Evolutionary conservation across 2,329 filamentous ascomycete genomes (phyloP), one percentile per base, ranked within the genome.

Genomic region (Apiospora malaysiana): DNA sequence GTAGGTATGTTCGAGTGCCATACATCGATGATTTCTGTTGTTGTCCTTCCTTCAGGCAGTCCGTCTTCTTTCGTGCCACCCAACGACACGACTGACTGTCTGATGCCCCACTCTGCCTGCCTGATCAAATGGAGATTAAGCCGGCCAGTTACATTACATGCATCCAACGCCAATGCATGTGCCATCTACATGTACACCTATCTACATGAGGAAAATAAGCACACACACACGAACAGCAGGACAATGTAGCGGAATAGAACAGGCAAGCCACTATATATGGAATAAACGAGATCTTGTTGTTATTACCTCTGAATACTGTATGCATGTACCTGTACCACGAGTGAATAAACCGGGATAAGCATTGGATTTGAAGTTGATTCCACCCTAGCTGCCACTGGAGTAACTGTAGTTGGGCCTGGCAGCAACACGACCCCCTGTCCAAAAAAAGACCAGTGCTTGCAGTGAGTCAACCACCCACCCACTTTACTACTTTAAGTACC

Each of bases 61-160:
- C 49, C 27, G 51, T 16, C 51, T 63, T 63, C 27, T 32, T n/a
- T 21, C 40, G 32, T 63, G 18, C 10, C 40, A 40, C 27, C 32
- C 9, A 40, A 12, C 51, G 42, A 59, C 32, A n/a, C 56, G 8
- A 37, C 51, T 7, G 8, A 37, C 51, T 7, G 27, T 40, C 21
- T 37, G 32, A n/a, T 37, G 32, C 27, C n/a, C 56, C 56, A 63
- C 56, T 18, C 56, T 63, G 56, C 45, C 56, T 63, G 56, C 56
- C 32, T 63, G 56, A 63, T 59, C 27, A 37, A 37, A 59, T 63
- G 56, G 10, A 23, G 18, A 40, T 37, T n/a, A n/a, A 37, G 14
- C 4, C 32, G 56, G 56, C 56, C 56, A 63, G 56, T 63, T 63
- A 63, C 32, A 63, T 40, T 63, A 40, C 56, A 63, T 63, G 32